A percentile compares a stretch with the other conserved stretches of the same genome.
These are phyloP conservation scores for Trichophaea hybrida DNA, from an alignment of 2,329 filamentous ascomycete genomes.

Conservation along the genomic window DNA sequence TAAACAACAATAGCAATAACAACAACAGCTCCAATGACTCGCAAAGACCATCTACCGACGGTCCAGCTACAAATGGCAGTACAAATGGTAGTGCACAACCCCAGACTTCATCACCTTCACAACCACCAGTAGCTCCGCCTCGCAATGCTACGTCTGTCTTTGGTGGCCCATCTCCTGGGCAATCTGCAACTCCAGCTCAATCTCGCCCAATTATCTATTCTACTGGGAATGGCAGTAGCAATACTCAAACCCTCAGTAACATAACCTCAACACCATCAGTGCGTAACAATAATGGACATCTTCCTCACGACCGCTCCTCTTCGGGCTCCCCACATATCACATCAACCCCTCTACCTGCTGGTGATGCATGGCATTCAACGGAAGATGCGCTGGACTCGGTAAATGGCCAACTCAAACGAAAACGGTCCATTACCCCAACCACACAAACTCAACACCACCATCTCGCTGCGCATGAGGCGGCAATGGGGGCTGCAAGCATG, in stretches of 20 bases:
- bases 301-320: conserved; percentile 3
- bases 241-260: conserved; percentile 9
- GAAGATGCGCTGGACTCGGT: conserved; percentile 10
- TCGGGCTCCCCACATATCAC: conserved; percentile 6
- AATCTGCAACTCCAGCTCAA: not conserved
- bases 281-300: conserved; percentile 6
- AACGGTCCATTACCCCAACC: conserved; percentile 19
- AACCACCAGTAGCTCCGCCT: not conserved
- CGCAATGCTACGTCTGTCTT: not conserved
- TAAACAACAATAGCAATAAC: conserved; percentile 13
- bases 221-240: conserved; percentile 2
- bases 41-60: not conserved
- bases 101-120: not conserved
- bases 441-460: conserved; percentile 21
- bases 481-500: conserved; percentile 10
- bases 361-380: conserved; percentile 10
- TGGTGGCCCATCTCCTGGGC: not conserved
- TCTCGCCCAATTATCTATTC: not conserved
- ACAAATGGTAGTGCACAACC: not conserved
- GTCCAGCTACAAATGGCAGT: not conserved
- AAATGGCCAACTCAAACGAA: conserved; percentile 18
- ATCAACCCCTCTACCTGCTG: not conserved
- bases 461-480: conserved; percentile 20
- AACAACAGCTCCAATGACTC: not conserved
- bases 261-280: conserved; percentile 3